Evolutionary conservation across 192 early-diverging fungal species (phyloP).

Genomic region (Coemansia sp.): DNA sequence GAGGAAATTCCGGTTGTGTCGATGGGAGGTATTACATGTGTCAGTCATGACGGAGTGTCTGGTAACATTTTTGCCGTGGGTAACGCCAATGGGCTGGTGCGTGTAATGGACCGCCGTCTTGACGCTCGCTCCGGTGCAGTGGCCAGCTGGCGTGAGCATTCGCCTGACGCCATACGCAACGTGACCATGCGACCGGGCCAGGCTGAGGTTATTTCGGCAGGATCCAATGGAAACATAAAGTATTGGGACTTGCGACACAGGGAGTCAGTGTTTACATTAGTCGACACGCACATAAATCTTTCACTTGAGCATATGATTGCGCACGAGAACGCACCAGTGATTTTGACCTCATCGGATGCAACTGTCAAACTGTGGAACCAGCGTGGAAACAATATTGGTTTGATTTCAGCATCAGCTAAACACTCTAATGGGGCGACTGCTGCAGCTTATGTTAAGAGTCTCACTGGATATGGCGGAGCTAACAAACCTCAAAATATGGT

Average conservation of each 20-base stretch:
- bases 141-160: conserved; percentile 47
- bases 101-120: conserved; percentile 50
- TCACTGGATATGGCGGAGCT: conserved; percentile 28
- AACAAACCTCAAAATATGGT: not conserved
- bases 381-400: conserved; percentile 40
- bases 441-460: conserved; percentile 34
- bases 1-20: conserved; percentile 39
- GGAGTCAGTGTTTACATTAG: conserved; percentile 23
- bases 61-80: conserved; percentile 49
- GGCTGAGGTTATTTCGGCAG: conserved; percentile 43
- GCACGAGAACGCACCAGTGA: conserved; percentile 48
- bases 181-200: conserved; percentile 40
- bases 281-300: conserved; percentile 25
- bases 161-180: conserved; percentile 27
- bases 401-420: conserved; percentile 26
- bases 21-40: conserved; percentile 43
- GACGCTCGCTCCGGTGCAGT: conserved; percentile 30
- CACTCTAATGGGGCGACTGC: conserved; percentile 18
- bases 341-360: conserved; percentile 35
- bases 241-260: conserved; percentile 54
- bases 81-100: conserved; percentile 44
- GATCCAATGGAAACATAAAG: conserved; percentile 38
- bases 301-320: conserved; percentile 38
- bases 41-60: conserved; percentile 36
- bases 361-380: conserved; percentile 55